phyloP scores from a whole-genome alignment of 768 basidiomycete genomes.

The Sarcomyxa edulis region DNA sequence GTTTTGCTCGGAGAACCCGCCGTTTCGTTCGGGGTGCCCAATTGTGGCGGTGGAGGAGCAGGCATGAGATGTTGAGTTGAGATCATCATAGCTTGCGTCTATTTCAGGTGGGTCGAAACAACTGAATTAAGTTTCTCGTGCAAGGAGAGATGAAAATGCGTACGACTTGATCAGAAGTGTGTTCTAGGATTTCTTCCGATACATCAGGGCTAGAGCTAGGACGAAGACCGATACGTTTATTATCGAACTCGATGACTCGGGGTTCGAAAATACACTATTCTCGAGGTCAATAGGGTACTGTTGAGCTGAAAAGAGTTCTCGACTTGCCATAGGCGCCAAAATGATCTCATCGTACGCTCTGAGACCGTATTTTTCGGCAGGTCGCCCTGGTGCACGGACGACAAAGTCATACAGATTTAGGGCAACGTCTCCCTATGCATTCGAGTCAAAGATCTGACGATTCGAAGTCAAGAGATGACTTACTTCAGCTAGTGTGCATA shows the following conservation, averaged over 20 bases:
- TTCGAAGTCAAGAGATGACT: conserved; percentile 17
- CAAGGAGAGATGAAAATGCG: conserved; percentile 12
- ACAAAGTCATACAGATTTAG: conserved; percentile 88
- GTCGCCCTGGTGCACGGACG: conserved; percentile 67
- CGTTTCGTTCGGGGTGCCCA: conserved; percentile 18
- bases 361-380: conserved; percentile 83
- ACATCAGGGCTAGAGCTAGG: conserved; percentile 52
- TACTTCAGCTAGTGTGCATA: conserved; percentile 89
- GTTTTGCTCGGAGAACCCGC: conserved; percentile 5
- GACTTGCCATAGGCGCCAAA: conserved; percentile 83
- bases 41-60: conserved; percentile 15
- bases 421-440: conserved; percentile 74
- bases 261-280: conserved; percentile 90
- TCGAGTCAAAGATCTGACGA: conserved; percentile 2
- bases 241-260: conserved; percentile 84
- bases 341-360: conserved; percentile 95
- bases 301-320: conserved; percentile 1
- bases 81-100: conserved; percentile 91
- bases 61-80: conserved; percentile 80
- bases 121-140: conserved; percentile 6
- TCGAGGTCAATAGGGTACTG: conserved; percentile 3
- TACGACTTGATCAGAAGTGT: conserved; percentile 49
- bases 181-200: conserved; percentile 70
- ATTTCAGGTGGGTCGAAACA: too few species aligned
- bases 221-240: conserved; percentile 51